A percentile compares a stretch with the other conserved stretches of the same genome.
These are phyloP conservation scores for Ananas comosus DNA, from an alignment of 176 grass and related monocot genomes.

Conservation along the genomic window DNA sequence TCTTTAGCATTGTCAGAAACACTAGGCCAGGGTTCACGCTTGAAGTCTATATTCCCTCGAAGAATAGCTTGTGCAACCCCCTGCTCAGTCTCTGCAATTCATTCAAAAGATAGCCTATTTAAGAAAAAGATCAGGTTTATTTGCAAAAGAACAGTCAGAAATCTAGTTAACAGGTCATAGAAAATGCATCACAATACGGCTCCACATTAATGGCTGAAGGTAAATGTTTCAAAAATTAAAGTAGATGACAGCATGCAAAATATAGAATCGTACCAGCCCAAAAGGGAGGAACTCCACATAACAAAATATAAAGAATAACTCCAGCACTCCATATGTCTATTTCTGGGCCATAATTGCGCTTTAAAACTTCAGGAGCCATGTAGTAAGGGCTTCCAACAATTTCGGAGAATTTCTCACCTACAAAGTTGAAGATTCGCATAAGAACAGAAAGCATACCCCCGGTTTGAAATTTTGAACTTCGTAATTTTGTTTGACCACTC, in stretches of 20 bases:
- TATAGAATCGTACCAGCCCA: slow-evolving; percentile 64
- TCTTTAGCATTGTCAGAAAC: slow-evolving; percentile 98
- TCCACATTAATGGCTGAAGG: no score
- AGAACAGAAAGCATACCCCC: slow-evolving; percentile 3
- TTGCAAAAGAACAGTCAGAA: no score
- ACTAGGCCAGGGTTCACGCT: slow-evolving; percentile 93
- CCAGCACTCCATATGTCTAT: slow-evolving; percentile 99
- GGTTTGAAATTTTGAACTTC: not conserved
- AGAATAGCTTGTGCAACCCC: slow-evolving; percentile 97
- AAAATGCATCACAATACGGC: no score
- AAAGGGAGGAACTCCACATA: slow-evolving; percentile 98
- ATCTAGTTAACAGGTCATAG: no score
- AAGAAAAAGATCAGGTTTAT: no score
- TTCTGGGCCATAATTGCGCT: slow-evolving; percentile 95
- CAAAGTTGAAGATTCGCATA: slow-evolving; percentile 16
- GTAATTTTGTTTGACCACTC: not conserved
- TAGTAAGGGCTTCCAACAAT: slow-evolving; percentile 99
- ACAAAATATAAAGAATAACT: slow-evolving; percentile 93
- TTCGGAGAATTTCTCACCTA: slow-evolving; percentile 98
- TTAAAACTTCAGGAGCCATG: slow-evolving; percentile 97
- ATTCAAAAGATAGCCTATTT: slow-evolving; percentile 7
- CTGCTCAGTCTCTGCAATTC: slow-evolving; percentile 92
- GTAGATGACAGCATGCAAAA: not conserved
- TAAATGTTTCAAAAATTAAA: not conserved
- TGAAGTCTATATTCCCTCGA: slow-evolving; percentile 91